A percentile compares a stretch with the other conserved stretches of the same genome.
These are phyloP conservation scores for Exobasidium rhododendri DNA, from an alignment of 1,284 basidiomycete species.

Conservation along the genomic window DNA sequence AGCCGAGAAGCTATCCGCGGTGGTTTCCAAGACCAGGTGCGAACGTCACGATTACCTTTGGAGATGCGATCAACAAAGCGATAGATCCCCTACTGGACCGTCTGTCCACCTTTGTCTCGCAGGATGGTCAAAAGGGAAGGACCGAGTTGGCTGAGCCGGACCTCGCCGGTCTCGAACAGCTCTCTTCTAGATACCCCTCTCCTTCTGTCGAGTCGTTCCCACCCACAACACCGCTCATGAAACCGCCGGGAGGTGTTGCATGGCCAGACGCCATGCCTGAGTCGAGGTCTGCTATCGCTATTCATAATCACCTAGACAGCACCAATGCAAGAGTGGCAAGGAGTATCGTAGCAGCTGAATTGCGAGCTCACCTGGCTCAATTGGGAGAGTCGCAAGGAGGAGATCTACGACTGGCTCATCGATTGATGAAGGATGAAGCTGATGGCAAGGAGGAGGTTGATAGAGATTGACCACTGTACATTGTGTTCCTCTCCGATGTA, in stretches of 20 bases:
- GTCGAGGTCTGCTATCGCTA: not conserved
- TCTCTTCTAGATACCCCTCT: not conserved
- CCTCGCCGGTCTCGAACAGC: not conserved
- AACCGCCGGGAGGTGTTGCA: not conserved
- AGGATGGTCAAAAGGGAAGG: slow-evolving; percentile 5
- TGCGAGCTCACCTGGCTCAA: slow-evolving; percentile 17
- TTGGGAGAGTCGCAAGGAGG: slow-evolving; percentile 12
- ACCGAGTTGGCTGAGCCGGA: slow-evolving; percentile 1
- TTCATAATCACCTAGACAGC: slow-evolving; percentile 12
- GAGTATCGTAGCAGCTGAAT: slow-evolving; percentile 20
- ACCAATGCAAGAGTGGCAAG: slow-evolving; percentile 15
- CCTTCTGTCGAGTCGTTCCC: not conserved
- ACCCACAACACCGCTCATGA: slow-evolving; percentile 1
- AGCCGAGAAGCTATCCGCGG: slow-evolving; percentile 39
- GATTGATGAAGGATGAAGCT: slow-evolving; percentile 12
- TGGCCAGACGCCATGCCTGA: slow-evolving; percentile 10
- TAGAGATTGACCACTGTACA: not conserved
- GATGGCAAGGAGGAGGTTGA: too few species aligned
- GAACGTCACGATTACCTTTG: slow-evolving; percentile 42
- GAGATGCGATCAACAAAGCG: slow-evolving; percentile 29
- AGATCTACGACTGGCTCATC: not conserved
- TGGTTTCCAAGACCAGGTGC: slow-evolving; percentile 41
- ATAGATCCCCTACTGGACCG: slow-evolving; percentile 22
- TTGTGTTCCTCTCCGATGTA: not conserved
- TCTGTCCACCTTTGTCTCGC: not conserved